Evolutionary conservation across 495 filamentous ascomycete species (phyloP), one percentile per base, ranked within the genome.

Genomic region (Evansstolkia leycettana): DNA sequence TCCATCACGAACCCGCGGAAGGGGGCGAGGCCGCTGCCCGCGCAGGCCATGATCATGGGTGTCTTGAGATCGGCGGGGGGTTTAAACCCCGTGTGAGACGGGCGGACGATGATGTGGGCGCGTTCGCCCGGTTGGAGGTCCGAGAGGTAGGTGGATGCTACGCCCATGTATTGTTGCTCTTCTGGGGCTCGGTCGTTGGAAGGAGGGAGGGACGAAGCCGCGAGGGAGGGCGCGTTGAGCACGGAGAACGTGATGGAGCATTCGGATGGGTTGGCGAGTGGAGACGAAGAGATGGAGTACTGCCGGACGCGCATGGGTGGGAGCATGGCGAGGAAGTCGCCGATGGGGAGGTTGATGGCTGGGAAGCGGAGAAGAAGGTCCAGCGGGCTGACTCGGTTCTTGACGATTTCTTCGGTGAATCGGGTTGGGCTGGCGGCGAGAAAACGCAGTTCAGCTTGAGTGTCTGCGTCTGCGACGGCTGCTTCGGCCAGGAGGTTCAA

Each of bases 221-320:
- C 67, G 7, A 71, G 60, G 6, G 76, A 65, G 0, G 73, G 69
- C 3, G 61, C 60, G 34, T 73, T 66, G 47, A 82, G 65, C 11
- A 85, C 64, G 5, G 62, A 62, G 64, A 78, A 83, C 9, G 82
- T 85, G 17, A 88, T 60, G 0, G 73, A 76, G 15, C 71, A 74
- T 41, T 65, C 61, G 3, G 54, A 58, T 0, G 75, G 67, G 52
- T 80, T 55, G 47, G 34, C 65, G 2, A 77, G 64, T 0, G 82
- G 82, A 0, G 82, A 85, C 0, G 81, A 85, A 11, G 82, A 86
- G 55, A 89, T 84, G 25, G 73, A 81, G 53, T 87, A 89, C 50
- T 83, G 78, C 9, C 83, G 72, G 11, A 78, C 68, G 14, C 78
- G 76, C 70, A 89, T 78, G 0, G 80, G 80, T 0, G 78, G 78